A percentile compares a stretch with the other conserved stretches of the same genome.
Evolutionary conservation across 2,329 filamentous ascomycete genomes (phyloP).

Genomic region (Cadophora sp.): DNA sequence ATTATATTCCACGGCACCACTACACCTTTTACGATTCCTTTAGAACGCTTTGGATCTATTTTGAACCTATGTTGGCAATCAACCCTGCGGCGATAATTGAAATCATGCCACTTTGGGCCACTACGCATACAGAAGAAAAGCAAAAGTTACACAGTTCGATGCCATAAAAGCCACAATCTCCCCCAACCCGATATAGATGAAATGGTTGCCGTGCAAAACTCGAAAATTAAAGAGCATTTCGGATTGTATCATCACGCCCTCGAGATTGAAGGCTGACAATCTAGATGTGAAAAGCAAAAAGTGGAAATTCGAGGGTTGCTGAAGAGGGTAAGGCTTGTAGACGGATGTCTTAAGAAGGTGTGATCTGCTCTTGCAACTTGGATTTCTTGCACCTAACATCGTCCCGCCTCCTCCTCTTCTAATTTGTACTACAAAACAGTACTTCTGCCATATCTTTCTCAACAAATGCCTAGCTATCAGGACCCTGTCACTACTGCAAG

Average conservation of each 20-base stretch:
- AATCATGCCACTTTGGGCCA: not conserved
- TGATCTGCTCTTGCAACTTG: not conserved
- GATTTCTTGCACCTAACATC: not conserved
- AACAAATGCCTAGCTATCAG: not conserved
- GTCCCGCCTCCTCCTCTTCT: not conserved
- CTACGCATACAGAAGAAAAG: not conserved
- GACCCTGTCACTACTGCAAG: not conserved
- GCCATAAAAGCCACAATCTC: not conserved
- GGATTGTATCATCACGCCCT: not conserved
- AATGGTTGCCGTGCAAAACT: not conserved
- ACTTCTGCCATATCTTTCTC: no score
- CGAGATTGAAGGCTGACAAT: not conserved
- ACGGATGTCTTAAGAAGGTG: not conserved
- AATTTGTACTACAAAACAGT: no score
- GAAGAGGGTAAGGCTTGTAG: not conserved
- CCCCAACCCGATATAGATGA: not conserved
- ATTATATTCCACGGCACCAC: not conserved
- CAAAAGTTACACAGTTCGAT: not conserved
- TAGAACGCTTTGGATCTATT: not conserved
- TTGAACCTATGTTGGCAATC: no score
- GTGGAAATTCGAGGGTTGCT: not conserved
- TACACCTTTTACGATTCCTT: not conserved
- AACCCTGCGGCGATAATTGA: not conserved
- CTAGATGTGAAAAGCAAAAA: conserved; percentile 6
- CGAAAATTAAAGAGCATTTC: not conserved